Conservation (phyloP, 2,329 filamentous ascomycete genomes). For the Penicillium sp. region DNA sequence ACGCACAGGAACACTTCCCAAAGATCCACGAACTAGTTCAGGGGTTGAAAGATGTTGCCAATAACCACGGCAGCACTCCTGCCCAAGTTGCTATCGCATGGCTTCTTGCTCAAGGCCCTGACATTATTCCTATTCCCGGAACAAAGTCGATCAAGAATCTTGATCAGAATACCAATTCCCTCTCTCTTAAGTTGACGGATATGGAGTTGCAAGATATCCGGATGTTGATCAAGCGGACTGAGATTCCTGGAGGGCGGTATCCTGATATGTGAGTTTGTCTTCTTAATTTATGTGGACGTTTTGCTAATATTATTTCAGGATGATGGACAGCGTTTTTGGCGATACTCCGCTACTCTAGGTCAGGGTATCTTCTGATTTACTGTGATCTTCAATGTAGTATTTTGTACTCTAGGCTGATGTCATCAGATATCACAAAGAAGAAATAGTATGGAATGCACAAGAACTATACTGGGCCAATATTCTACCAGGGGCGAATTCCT, state of each 20-base stretch:
- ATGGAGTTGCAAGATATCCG: slow-evolving; percentile 15
- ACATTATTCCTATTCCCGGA: slow-evolving; percentile 30
- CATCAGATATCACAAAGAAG: background rate
- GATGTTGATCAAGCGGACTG: slow-evolving; percentile 5
- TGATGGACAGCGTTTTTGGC: slow-evolving; percentile 1
- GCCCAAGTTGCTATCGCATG: slow-evolving; percentile 62
- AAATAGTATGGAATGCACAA: background rate
- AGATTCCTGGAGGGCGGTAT: background rate
- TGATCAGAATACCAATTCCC: slow-evolving; percentile 11
- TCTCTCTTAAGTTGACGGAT: slow-evolving; percentile 7
- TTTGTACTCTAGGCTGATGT: background rate
- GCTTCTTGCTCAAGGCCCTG: slow-evolving; percentile 56
- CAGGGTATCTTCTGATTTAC: background rate
- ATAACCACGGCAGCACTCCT: slow-evolving; percentile 54
- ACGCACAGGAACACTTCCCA: slow-evolving; percentile 50
- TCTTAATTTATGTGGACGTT: background rate
- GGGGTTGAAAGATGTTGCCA: slow-evolving; percentile 48
- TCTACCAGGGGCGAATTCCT: background rate
- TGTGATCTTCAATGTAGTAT: background rate
- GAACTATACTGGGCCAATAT: background rate
- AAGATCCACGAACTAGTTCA: slow-evolving; percentile 56
- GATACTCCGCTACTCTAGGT: slow-evolving; percentile 3
- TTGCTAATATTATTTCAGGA: background rate
- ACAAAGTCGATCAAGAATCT: slow-evolving; percentile 19
- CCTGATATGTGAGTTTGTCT: background rate